A percentile compares a stretch with the other conserved stretches of the same genome.
These are phyloP conservation scores for Hippophae gyantsensis DNA, from an alignment of 306 rosid species.

Conservation along the genomic window DNA sequence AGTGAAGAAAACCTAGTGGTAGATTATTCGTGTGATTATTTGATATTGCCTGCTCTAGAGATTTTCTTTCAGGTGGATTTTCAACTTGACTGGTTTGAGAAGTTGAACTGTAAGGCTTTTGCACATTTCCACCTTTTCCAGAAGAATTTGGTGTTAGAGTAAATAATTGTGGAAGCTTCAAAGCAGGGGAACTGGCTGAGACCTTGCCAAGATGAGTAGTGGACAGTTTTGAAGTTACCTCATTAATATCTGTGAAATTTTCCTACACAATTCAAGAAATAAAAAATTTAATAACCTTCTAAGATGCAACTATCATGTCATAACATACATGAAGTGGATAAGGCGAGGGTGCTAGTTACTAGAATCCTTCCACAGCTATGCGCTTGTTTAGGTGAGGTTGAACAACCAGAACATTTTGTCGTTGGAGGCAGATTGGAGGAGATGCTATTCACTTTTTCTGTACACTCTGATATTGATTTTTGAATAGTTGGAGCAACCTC, in stretches of 20 bases:
- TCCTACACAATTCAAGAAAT: slow-evolving; percentile 41
- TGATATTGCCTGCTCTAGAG: slow-evolving; percentile 44
- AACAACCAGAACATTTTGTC: slow-evolving; percentile 49
- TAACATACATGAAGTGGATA: no score
- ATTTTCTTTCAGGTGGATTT: slow-evolving; percentile 55
- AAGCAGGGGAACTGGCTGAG: slow-evolving; percentile 61
- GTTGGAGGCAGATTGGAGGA: slow-evolving; percentile 60
- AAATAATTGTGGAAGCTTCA: slow-evolving; percentile 96
- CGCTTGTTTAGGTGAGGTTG: slow-evolving; percentile 65
- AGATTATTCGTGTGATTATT: slow-evolving; percentile 44
- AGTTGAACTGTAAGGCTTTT: slow-evolving; percentile 50
- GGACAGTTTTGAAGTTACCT: slow-evolving; percentile 64
- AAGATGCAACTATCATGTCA: not conserved
- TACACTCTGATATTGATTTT: slow-evolving; percentile 89
- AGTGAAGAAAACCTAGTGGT: slow-evolving; percentile 53
- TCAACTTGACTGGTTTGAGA: slow-evolving; percentile 60
- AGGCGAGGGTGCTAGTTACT: slow-evolving; percentile 23
- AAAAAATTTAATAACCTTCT: slow-evolving; percentile 5
- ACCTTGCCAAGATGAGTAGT: slow-evolving; percentile 72
- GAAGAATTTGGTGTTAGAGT: slow-evolving; percentile 79
- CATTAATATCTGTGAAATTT: slow-evolving; percentile 51
- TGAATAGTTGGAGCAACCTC: slow-evolving; percentile 95
- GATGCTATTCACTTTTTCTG: slow-evolving; percentile 73
- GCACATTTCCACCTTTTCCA: slow-evolving; percentile 75
- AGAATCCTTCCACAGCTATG: slow-evolving; percentile 64